phyloP scores from a whole-genome alignment of 192 early-diverging fungal genomes.

The Backusella luteola region DNA sequence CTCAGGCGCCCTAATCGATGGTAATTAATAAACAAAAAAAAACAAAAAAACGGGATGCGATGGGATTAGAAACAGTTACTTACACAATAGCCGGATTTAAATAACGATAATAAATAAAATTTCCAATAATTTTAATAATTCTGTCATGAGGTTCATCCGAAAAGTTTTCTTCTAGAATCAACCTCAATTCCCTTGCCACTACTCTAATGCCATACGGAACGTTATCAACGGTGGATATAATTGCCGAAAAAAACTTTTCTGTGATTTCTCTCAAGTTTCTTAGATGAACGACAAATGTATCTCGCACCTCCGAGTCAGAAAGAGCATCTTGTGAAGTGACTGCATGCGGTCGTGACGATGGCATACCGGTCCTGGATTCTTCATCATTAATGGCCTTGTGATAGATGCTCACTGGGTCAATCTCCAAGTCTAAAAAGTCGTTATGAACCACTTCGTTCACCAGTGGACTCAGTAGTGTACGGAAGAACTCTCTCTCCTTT shows the following conservation, averaged over 20 bases:
- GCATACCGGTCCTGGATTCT: slow-evolving; percentile 85
- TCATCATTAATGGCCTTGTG: slow-evolving; percentile 84
- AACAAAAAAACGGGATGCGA: not conserved
- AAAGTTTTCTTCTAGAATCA: slow-evolving; percentile 78
- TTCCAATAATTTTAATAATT: slow-evolving; percentile 87
- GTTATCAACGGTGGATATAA: slow-evolving; percentile 69
- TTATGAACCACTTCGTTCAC: slow-evolving; percentile 79
- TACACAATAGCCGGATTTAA: slow-evolving; percentile 93
- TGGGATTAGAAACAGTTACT: not conserved
- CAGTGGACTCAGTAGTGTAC: slow-evolving; percentile 80
- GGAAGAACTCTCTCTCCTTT: slow-evolving; percentile 90
- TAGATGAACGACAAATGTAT: slow-evolving; percentile 67
- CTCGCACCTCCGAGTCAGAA: slow-evolving; percentile 79
- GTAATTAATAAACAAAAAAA: not conserved
- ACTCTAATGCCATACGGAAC: slow-evolving; percentile 98
- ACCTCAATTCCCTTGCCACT: slow-evolving; percentile 89
- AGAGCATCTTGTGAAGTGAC: slow-evolving; percentile 80
- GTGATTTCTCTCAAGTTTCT: slow-evolving; percentile 80
- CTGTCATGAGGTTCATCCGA: slow-evolving; percentile 75
- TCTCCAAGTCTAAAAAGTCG: slow-evolving; percentile 84
- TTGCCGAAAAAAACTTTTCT: slow-evolving; percentile 79
- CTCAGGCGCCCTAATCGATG: slow-evolving; percentile 83
- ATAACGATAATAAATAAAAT: slow-evolving; percentile 98
- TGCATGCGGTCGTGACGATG: slow-evolving; percentile 73
- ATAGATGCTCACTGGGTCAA: slow-evolving; percentile 89